These are phyloP conservation scores for Sesbania bispinosa DNA, from an alignment of 306 rosid genomes.

Conservation along the genomic window DNA sequence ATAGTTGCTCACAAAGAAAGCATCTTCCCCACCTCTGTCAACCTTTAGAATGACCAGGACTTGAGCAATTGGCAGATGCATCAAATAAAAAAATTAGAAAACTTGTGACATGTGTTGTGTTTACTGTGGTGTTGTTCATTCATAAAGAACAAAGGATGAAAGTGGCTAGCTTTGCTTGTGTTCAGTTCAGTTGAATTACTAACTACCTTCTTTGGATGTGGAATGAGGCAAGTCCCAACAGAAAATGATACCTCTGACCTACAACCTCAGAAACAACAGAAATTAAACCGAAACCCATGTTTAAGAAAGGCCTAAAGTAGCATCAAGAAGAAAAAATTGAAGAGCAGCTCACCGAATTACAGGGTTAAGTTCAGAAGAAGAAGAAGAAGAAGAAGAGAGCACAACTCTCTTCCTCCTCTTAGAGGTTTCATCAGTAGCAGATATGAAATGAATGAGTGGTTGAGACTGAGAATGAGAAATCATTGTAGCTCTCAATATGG, in stretches of 20 bases:
- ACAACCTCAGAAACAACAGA: conserved; percentile 20
- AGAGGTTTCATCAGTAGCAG: conserved; percentile 30
- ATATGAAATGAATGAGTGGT: conserved; percentile 41
- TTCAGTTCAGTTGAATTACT: neutral
- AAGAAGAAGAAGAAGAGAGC: conserved; percentile 43
- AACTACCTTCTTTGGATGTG: conserved; percentile 86
- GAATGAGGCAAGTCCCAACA: conserved; percentile 81
- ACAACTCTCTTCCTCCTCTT: conserved; percentile 42
- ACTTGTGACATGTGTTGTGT: neutral
- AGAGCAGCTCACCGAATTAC: conserved; percentile 43
- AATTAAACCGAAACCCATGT: conserved; percentile 16
- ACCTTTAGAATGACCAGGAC: conserved; percentile 49
- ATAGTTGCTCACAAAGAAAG: conserved; percentile 69
- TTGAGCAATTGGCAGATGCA: conserved; percentile 6
- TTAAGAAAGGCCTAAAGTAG: neutral
- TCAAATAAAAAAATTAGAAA: conserved; percentile 2
- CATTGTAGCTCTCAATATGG: conserved; percentile 48
- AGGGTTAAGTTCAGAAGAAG: conserved; percentile 51
- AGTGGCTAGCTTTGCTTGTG: neutral
- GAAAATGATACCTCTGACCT: conserved; percentile 68
- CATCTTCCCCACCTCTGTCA: conserved; percentile 94
- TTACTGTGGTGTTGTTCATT: neutral
- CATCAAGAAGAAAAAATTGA: neutral
- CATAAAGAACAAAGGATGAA: neutral
- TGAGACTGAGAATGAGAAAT: conserved; percentile 48